Percentiles rank a stretch among this genome's conserved stretches.
These are phyloP conservation scores for Neurospora sp. DNA, from an alignment of 495 filamentous ascomycete genomes.

Conservation along the genomic window DNA sequence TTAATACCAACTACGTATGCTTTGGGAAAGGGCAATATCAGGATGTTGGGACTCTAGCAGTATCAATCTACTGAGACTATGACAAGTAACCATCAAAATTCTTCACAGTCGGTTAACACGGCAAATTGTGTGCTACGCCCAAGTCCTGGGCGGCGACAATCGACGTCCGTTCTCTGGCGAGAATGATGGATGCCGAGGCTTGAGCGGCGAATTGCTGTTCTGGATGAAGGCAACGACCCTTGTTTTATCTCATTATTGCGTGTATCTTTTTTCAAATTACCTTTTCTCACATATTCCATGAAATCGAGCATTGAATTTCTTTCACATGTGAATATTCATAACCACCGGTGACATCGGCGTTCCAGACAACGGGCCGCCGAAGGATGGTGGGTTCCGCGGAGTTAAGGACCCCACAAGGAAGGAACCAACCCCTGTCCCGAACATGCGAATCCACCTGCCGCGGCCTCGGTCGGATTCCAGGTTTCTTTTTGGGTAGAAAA, in stretches of 20 bases:
- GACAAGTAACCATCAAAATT: background rate
- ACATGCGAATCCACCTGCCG: no score
- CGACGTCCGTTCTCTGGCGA: background rate
- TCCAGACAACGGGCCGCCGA: background rate
- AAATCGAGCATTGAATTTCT: background rate
- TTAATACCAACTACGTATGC: background rate
- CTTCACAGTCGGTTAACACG: background rate
- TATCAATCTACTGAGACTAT: background rate
- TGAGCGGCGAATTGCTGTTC: background rate
- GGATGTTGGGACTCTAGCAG: background rate
- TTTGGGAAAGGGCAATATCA: background rate
- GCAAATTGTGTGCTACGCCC: background rate
- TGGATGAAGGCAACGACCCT: background rate
- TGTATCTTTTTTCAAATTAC: background rate
- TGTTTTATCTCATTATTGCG: background rate
- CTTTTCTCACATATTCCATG: background rate
- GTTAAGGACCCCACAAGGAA: background rate
- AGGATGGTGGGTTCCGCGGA: background rate
- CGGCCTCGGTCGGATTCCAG: background rate
- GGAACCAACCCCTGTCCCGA: background rate
- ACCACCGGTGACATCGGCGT: background rate
- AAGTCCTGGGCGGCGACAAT: background rate
- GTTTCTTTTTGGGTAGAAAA: background rate
- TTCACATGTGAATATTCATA: background rate
- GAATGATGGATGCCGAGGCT: background rate